Percentiles rank a stretch among this genome's conserved stretches.
These are phyloP conservation scores for Claviceps paspali DNA, from an alignment of 2,329 filamentous ascomycete species.

Conservation along the genomic window DNA sequence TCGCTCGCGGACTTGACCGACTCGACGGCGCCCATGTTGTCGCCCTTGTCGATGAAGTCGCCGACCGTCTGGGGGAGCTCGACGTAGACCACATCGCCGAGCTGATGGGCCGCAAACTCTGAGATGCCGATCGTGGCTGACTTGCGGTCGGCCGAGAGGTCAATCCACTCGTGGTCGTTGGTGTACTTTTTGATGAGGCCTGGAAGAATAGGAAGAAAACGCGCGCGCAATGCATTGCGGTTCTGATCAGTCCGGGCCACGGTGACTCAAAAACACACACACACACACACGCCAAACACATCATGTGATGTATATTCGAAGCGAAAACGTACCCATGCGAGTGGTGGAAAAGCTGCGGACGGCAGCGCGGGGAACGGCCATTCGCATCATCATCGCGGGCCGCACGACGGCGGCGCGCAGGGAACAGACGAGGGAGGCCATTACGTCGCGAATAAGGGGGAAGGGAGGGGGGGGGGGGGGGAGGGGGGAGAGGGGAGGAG, in stretches of 20 bases:
- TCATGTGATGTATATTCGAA: too few species aligned
- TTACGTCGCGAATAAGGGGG: too few species aligned
- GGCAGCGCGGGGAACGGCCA: conserved; percentile 21
- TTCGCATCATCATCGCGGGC: conserved; percentile 26
- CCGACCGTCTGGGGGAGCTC: conserved; percentile 63
- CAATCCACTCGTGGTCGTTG: conserved; percentile 96
- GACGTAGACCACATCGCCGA: conserved; percentile 94
- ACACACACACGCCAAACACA: too few species aligned
- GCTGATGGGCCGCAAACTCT: conserved; percentile 75
- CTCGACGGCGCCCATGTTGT: conserved; percentile 87
- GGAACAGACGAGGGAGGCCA: conserved; percentile 47
- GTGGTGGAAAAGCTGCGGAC: conserved; percentile 29
- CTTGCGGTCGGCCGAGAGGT: conserved; percentile 68
- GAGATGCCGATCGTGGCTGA: conserved; percentile 76
- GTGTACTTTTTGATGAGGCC: conserved; percentile 72
- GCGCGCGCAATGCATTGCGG: too few species aligned
- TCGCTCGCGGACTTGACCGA: conserved; percentile 98
- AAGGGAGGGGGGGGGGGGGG: too few species aligned
- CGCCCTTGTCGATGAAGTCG: conserved; percentile 55
- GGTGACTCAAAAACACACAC: too few species aligned
- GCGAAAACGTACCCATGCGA: conserved; percentile 18
- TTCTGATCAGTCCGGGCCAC: too few species aligned
- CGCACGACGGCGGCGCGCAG: conserved; percentile 31
- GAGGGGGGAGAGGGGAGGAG: too few species aligned
- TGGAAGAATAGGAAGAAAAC: conserved; percentile 20